Percentiles rank a stretch among this genome's conserved stretches.
These are phyloP conservation scores for Melastoma candidum DNA, from an alignment of 441 rosid genomes.

Conservation along the genomic window DNA sequence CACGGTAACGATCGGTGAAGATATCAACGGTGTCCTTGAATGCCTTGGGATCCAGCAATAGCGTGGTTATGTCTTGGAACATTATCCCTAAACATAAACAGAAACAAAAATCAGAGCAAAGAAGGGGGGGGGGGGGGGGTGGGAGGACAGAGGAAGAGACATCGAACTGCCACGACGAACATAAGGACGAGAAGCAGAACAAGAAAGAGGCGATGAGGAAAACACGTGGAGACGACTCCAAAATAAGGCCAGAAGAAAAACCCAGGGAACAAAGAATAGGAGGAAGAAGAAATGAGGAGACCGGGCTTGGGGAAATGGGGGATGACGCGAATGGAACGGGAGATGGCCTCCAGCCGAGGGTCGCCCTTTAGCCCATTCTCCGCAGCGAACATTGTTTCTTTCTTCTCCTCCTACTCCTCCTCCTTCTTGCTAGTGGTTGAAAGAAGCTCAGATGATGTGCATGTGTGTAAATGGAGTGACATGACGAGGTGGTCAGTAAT, in stretches of 20 bases:
- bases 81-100: conserved; percentile 8
- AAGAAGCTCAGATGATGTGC: too few species aligned
- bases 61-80: conserved; percentile 17
- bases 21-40: conserved; percentile 14
- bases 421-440: too few species aligned
- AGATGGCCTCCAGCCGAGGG: conserved; percentile 14
- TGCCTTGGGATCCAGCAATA: conserved; percentile 14
- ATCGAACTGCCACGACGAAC: not conserved
- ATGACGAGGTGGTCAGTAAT: too few species aligned
- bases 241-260: not conserved
- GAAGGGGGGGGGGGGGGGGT: too few species aligned
- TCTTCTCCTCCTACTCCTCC: not conserved
- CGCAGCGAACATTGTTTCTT: conserved; percentile 6
- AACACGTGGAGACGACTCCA: not conserved
- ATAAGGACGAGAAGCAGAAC: not conserved
- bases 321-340: conserved; percentile 12
- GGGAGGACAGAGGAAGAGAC: too few species aligned
- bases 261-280: not conserved
- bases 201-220: not conserved
- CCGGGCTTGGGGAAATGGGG: conserved; percentile 18
- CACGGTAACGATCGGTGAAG: conserved; percentile 14
- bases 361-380: conserved; percentile 15
- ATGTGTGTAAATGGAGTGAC: too few species aligned
- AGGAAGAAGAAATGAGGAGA: not conserved
- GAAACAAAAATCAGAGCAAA: too few species aligned